These are phyloP conservation scores for Spathaspora gorwiae DNA, from an alignment of 805 yeast species.

Conservation along the genomic window DNA sequence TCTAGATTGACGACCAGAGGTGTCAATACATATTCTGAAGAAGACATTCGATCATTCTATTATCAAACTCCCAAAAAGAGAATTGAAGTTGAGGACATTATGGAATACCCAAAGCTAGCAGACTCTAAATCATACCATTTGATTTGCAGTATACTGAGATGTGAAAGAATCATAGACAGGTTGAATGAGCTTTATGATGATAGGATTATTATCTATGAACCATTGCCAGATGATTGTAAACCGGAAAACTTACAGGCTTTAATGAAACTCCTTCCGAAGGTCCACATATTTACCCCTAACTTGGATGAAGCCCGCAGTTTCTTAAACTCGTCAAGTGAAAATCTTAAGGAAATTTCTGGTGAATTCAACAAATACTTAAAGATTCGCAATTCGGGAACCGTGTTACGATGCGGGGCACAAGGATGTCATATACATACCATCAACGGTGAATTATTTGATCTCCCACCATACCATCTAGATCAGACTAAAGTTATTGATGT, in stretches of 20 bases:
- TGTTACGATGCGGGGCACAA: conserved; percentile 69
- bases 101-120: conserved; percentile 31
- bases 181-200: conserved; percentile 17
- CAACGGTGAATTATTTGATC: conserved; percentile 32
- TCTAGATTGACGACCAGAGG: conserved; percentile 73
- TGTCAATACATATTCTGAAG: conserved; percentile 64
- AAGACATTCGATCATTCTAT: conserved; percentile 52
- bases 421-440: conserved; percentile 55
- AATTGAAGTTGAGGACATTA: conserved; percentile 53
- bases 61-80: conserved; percentile 60
- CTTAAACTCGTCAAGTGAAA: conserved; percentile 47
- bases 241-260: conserved; percentile 39
- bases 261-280: conserved; percentile 33
- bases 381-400: conserved; percentile 42
- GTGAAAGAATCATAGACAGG: conserved; percentile 41
- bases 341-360: conserved; percentile 41
- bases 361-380: conserved; percentile 40
- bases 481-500: conserved; percentile 35
- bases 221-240: conserved; percentile 71
- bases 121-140: conserved; percentile 54
- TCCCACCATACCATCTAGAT: conserved; percentile 69
- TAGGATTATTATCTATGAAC: conserved; percentile 73
- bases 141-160: conserved; percentile 67
- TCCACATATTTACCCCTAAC: conserved; percentile 76
- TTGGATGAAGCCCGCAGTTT: conserved; percentile 75